These are phyloP conservation scores for Rhodotorula sp. DNA, from an alignment of 1,284 basidiomycete genomes.

Conservation along the genomic window DNA sequence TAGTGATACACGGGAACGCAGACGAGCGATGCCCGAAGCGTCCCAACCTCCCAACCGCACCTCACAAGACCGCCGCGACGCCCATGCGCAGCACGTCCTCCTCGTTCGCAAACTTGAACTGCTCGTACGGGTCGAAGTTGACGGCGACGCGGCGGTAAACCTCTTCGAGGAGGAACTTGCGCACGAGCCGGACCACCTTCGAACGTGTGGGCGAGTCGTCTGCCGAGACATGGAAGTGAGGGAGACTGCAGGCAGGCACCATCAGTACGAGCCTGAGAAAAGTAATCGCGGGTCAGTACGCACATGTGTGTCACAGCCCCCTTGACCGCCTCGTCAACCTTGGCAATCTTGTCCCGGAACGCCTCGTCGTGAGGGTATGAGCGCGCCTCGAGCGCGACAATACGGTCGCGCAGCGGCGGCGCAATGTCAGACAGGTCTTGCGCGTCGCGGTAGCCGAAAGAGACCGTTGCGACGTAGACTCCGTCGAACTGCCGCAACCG, in stretches of 20 bases:
- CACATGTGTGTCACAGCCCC: slow-evolving; percentile 63
- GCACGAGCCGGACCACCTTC: slow-evolving; percentile 46
- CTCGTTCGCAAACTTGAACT: slow-evolving; percentile 20
- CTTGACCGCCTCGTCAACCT: slow-evolving; percentile 55
- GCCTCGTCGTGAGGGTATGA: slow-evolving; percentile 49
- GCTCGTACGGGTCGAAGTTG: slow-evolving; percentile 44
- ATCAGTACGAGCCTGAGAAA: not conserved
- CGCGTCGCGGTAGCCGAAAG: slow-evolving; percentile 61
- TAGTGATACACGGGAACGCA: no score
- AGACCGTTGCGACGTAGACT: slow-evolving; percentile 34
- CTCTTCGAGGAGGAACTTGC: slow-evolving; percentile 60
- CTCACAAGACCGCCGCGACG: slow-evolving; percentile 9
- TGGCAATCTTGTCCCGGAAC: slow-evolving; percentile 50
- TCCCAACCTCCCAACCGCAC: no score
- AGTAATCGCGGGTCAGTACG: slow-evolving; percentile 1
- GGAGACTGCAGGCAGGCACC: slow-evolving; percentile 54
- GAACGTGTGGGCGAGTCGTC: slow-evolving; percentile 47
- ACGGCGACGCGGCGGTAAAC: slow-evolving; percentile 59
- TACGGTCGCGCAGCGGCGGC: slow-evolving; percentile 57
- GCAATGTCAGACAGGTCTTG: slow-evolving; percentile 56
- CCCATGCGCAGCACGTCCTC: slow-evolving; percentile 22
- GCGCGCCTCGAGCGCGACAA: slow-evolving; percentile 57
- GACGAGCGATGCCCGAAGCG: no score
- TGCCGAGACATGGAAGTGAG: slow-evolving; percentile 61
- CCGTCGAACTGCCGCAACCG: slow-evolving; percentile 61